Base-by-base conservation (phyloP, 2,329 filamentous ascomycete species). In the Trichoderma gracile region DNA sequence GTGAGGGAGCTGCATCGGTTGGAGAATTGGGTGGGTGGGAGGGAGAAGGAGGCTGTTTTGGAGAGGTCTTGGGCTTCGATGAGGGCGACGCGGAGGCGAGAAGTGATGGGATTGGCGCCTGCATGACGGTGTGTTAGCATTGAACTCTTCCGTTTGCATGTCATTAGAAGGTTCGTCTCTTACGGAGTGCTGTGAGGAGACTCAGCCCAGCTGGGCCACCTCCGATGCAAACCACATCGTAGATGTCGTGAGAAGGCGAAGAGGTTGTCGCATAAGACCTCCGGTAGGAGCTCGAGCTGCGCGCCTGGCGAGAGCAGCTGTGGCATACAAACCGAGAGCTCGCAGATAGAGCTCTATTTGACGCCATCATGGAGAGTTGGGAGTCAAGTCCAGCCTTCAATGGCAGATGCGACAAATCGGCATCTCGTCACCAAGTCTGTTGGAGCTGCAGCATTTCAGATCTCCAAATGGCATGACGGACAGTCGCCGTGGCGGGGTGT, bases 1-100 rank as follows among this genome's bases (percentile, higher is more conserved):
- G 95, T 99, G 64, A 99, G 83, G 56, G 94, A 98, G 80, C 92
- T 97, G 79, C 94, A 97, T 73, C 95, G 89, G 79, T 99, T 98
- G 66, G 94, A 97, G 80, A 89, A 99, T 70, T 86, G 82, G 59
- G 86, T 84, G 7, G 84, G 76, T 3, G 87, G 86, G 8, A 90
- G 86, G 60, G 85, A 85, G 81, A 89, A 92, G 25, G 84, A 78
- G 56, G 84, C 84, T 59, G 85, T 83, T 71, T 89, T 90, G 69
- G 83, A 80, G 40, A 99, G 85, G 73, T 96, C 89, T 78, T 97
- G 93, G 42, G 89, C 89, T 81, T 99, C 95, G 71, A 99, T 85
- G 66, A 99, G 87, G 66, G 94, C 95, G 49, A 97, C 85, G 71
- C 89, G 91, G 27, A 99, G 86, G 67, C 87, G 82, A 33, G 89